phyloP scores from a whole-genome alignment of 352 stramenopile species.

The Phytophthora megakarya region DNA sequence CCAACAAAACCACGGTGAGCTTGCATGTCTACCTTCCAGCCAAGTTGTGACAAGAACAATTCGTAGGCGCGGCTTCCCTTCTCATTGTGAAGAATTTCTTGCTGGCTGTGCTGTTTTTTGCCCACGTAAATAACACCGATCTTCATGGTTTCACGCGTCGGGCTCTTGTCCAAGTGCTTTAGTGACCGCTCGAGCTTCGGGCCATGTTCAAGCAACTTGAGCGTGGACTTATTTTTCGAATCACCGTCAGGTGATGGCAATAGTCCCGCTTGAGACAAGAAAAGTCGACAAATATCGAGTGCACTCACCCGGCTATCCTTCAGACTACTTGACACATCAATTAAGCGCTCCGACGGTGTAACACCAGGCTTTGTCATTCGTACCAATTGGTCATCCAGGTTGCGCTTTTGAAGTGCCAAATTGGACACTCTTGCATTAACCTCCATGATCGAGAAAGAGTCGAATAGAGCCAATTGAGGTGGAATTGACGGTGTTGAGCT shows the following conservation, averaged over 20 bases:
- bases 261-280: slow-evolving; percentile 76
- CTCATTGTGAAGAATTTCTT: slow-evolving; percentile 84
- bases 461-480: slow-evolving; percentile 78
- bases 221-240: slow-evolving; percentile 52
- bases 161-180: slow-evolving; percentile 85
- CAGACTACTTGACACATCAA: slow-evolving; percentile 35
- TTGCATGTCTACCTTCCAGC: slow-evolving; percentile 76
- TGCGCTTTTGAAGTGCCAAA: slow-evolving; percentile 51
- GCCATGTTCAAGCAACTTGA: slow-evolving; percentile 75
- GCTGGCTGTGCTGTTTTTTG: slow-evolving; percentile 70
- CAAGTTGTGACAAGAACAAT: slow-evolving; percentile 72
- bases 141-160: slow-evolving; percentile 90
- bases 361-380: slow-evolving; percentile 51
- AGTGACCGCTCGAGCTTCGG: slow-evolving; percentile 80
- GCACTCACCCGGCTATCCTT: slow-evolving; percentile 60
- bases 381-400: slow-evolving; percentile 40
- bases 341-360: slow-evolving; percentile 35
- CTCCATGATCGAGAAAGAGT: slow-evolving; percentile 89
- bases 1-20: slow-evolving; percentile 77
- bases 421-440: slow-evolving; percentile 81
- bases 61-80: slow-evolving; percentile 68
- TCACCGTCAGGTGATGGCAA: slow-evolving; percentile 69
- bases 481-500: slow-evolving; percentile 49
- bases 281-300: slow-evolving; percentile 83
- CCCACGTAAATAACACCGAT: slow-evolving; percentile 89